A percentile compares a stretch with the other conserved stretches of the same genome.
These are phyloP conservation scores for Chlorella sp. DNA, from an alignment of 139 green algal genomes.

Conservation along the genomic window DNA sequence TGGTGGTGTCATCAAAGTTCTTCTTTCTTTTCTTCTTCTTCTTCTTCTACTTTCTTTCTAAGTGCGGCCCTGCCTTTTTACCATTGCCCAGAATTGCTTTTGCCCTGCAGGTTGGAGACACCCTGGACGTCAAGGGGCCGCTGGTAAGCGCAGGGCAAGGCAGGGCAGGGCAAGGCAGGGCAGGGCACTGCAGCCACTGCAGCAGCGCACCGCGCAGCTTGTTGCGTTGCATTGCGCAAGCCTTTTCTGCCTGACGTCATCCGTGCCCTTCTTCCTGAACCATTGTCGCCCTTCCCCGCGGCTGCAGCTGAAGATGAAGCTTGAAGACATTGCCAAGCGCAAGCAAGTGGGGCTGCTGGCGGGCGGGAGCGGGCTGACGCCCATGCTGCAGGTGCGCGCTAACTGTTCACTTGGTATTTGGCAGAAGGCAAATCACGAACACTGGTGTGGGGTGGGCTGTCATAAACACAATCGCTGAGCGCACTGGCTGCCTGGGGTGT, in stretches of 20 bases:
- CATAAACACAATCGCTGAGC: no score
- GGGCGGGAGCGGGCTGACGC: conserved; percentile 77
- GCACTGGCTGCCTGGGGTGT: no score
- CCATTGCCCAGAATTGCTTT: neutral
- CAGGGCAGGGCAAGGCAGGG: neutral
- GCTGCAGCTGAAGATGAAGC: conserved; percentile 28
- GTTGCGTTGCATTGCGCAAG: no score
- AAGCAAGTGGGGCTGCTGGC: conserved; percentile 81
- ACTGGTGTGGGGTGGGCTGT: no score
- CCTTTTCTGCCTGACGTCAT: neutral
- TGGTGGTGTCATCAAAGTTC: no score
- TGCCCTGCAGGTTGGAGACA: neutral
- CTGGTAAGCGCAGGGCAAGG: conserved; percentile 2
- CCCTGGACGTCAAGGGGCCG: conserved; percentile 9
- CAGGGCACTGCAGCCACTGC: no score
- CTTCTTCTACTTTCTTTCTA: no score
- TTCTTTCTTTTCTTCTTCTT: no score
- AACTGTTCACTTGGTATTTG: no score
- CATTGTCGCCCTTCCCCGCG: neutral
- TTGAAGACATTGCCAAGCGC: conserved; percentile 67
- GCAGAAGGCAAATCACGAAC: no score
- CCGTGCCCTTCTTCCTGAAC: neutral
- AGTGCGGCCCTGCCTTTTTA: neutral
- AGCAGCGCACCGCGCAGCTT: no score
- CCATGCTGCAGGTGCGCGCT: conserved; percentile 69